Percentiles rank a stretch among this genome's conserved stretches.
Evolutionary conservation across 495 filamentous ascomycete species (phyloP).

Genomic region (Xylaria bambusicola): DNA sequence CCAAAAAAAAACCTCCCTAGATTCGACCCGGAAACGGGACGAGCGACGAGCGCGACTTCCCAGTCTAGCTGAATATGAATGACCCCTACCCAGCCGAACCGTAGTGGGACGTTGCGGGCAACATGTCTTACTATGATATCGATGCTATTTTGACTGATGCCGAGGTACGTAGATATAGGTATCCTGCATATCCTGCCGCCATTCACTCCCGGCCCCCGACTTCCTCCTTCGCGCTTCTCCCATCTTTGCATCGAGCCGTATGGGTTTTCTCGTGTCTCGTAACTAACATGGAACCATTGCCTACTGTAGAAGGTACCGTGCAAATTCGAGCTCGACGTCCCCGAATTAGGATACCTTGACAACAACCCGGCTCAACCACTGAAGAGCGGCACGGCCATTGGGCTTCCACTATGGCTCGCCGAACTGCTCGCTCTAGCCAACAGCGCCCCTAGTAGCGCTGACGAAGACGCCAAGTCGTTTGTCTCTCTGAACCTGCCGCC

Average conservation of each 20-base stretch:
- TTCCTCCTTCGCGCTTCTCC: not conserved
- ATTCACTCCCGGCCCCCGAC: not conserved
- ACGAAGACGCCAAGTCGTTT: slow-evolving; percentile 53
- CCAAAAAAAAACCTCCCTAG: too few relatives aligned
- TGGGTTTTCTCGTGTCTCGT: too few relatives aligned
- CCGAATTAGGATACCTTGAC: slow-evolving; percentile 85
- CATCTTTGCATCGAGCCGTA: too few relatives aligned
- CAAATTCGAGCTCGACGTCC: slow-evolving; percentile 86
- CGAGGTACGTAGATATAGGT: slow-evolving; percentile 56
- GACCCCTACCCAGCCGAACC: not conserved
- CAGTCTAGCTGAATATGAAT: not conserved
- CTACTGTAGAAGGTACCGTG: slow-evolving; percentile 82
- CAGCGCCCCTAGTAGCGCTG: slow-evolving; percentile 52
- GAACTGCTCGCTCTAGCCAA: slow-evolving; percentile 88
- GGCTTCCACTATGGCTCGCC: slow-evolving; percentile 93
- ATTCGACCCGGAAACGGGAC: not conserved
- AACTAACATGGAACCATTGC: not conserved
- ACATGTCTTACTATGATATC: slow-evolving; percentile 91
- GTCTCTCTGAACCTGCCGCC: slow-evolving; percentile 80
- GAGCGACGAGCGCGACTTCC: not conserved
- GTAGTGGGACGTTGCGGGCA: slow-evolving; percentile 27
- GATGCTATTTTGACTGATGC: slow-evolving; percentile 92
- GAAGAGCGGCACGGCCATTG: slow-evolving; percentile 74
- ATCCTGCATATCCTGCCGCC: not conserved
- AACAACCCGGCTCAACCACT: slow-evolving; percentile 64